A percentile compares a stretch with the other conserved stretches of the same genome.
Evolutionary conservation across 2,329 filamentous ascomycete genomes (phyloP).

Genomic region (Calonectria pauciramosa): DNA sequence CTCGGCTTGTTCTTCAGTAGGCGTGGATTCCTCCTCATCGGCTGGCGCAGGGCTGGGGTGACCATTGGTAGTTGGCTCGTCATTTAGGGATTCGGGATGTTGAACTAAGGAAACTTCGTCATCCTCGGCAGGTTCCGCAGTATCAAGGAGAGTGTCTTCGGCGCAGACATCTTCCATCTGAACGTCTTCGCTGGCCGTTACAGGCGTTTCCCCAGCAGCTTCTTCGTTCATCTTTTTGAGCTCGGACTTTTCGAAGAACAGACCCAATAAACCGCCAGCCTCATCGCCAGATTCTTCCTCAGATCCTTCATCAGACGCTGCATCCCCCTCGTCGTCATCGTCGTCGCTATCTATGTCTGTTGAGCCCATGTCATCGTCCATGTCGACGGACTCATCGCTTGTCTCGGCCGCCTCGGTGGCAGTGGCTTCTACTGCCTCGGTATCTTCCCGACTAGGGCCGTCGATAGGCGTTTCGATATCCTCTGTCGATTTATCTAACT

Average conservation of each 20-base stretch:
- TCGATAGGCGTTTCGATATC: constrained; percentile 43
- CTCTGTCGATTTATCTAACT: constrained; percentile 51
- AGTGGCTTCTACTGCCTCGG: constrained; percentile 37
- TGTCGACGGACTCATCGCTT: constrained; percentile 76
- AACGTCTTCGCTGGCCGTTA: constrained; percentile 42
- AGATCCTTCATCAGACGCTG: constrained; percentile 57
- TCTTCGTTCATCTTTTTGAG: constrained; percentile 65
- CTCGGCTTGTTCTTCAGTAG: neutral
- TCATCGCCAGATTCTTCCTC: constrained; percentile 59
- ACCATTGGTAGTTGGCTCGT: constrained; percentile 31
- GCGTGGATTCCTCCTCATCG: neutral
- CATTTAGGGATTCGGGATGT: constrained; percentile 43
- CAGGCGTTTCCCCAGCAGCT: constrained; percentile 37
- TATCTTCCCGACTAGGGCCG: constrained; percentile 39
- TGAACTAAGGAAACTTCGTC: constrained; percentile 52
- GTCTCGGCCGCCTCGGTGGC: constrained; percentile 57
- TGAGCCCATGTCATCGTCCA: constrained; percentile 76
- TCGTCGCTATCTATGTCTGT: constrained; percentile 61
- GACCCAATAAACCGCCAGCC: constrained; percentile 65
- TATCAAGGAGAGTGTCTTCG: constrained; percentile 1
- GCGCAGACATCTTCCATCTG: constrained; percentile 35
- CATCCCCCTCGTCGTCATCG: constrained; percentile 61
- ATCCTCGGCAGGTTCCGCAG: constrained; percentile 48
- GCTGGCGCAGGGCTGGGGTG: neutral
- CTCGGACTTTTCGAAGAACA: constrained; percentile 72